phyloP scores from a whole-genome alignment of 169 alveolate genomes.

The Plasmodium blacklocki region DNA sequence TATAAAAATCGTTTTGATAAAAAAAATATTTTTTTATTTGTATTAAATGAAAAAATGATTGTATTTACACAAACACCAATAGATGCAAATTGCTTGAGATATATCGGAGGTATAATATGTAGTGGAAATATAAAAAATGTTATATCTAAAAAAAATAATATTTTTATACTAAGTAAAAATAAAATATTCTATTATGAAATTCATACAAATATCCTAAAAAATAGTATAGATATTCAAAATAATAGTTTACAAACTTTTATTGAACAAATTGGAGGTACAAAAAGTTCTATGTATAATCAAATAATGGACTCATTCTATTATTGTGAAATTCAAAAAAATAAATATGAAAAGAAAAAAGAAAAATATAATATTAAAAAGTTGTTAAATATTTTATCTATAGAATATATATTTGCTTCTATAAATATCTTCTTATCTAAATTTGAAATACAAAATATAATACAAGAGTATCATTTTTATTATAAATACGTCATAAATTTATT shows the following conservation, averaged over 20 bases:
- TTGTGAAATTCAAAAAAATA: slow-evolving; percentile 76
- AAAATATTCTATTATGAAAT: slow-evolving; percentile 53
- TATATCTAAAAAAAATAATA: slow-evolving; percentile 30
- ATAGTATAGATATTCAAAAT: slow-evolving; percentile 48
- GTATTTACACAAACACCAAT: slow-evolving; percentile 61
- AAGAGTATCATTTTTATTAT: slow-evolving; percentile 73
- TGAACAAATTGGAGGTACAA: slow-evolving; percentile 70
- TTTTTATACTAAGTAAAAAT: slow-evolving; percentile 59
- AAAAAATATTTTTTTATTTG: slow-evolving; percentile 51
- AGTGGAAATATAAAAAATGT: slow-evolving; percentile 55
- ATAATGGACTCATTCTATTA: slow-evolving; percentile 71
- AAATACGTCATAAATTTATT: slow-evolving; percentile 43
- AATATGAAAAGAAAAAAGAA: slow-evolving; percentile 45
- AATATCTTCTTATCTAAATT: slow-evolving; percentile 71
- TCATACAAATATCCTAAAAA: slow-evolving; percentile 17
- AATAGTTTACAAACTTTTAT: slow-evolving; percentile 55
- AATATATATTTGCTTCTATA: slow-evolving; percentile 71
- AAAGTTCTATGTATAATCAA: slow-evolving; percentile 36
- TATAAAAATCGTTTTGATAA: slow-evolving; percentile 25
- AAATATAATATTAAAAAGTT: slow-evolving; percentile 68
- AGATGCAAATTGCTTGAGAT: slow-evolving; percentile 58
- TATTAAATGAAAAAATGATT: slow-evolving; percentile 69
- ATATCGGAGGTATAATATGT: slow-evolving; percentile 56
- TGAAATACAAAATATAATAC: slow-evolving; percentile 75
- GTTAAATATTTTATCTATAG: slow-evolving; percentile 60